Percentiles rank a stretch among this genome's conserved stretches.
phyloP scores from a whole-genome alignment of 2,329 filamentous ascomycete genomes.

The Metarhizium brunneum region DNA sequence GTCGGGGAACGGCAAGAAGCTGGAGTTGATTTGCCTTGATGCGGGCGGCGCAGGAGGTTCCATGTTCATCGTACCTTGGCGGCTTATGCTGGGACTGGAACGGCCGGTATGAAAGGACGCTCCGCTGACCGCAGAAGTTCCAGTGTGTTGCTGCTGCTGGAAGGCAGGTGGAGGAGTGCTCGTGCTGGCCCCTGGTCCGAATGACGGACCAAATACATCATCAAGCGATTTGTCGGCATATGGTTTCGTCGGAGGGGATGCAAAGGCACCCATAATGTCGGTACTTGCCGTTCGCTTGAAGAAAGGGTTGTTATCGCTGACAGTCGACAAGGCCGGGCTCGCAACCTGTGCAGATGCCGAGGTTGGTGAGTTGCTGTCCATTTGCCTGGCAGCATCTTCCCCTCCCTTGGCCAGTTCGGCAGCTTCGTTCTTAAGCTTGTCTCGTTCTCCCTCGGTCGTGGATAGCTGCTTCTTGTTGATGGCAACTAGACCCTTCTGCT shows the following conservation, averaged over 20 bases:
- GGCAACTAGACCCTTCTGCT: conserved; percentile 91
- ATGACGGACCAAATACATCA: conserved; percentile 72
- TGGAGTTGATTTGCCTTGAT: conserved; percentile 69
- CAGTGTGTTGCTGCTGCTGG: conserved; percentile 48
- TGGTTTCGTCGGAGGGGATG: conserved; percentile 35
- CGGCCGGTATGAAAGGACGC: conserved; percentile 43
- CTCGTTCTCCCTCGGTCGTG: conserved; percentile 80
- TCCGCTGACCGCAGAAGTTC: conserved; percentile 43
- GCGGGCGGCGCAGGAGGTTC: conserved; percentile 57
- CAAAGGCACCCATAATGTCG: conserved; percentile 47
- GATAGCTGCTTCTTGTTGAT: conserved; percentile 98
- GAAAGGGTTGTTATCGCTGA: conserved; percentile 88
- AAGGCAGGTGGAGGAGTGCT: conserved; percentile 30
- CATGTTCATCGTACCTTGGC: conserved; percentile 45
- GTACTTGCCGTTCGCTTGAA: conserved; percentile 64
- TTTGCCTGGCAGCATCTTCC: conserved; percentile 47
- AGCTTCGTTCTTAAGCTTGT: conserved; percentile 76
- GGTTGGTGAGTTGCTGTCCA: conserved; percentile 40
- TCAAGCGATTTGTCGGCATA: conserved; percentile 66
- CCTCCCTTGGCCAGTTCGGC: conserved; percentile 56
- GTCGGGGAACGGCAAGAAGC: conserved; percentile 61
- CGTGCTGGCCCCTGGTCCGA: conserved; percentile 27
- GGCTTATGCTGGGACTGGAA: conserved; percentile 56
- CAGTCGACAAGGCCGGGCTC: conserved; percentile 59
- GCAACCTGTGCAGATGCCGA: conserved; percentile 42